These are phyloP conservation scores for Auriscalpium microsporum DNA, from an alignment of 768 basidiomycete genomes.

Conservation along the genomic window DNA sequence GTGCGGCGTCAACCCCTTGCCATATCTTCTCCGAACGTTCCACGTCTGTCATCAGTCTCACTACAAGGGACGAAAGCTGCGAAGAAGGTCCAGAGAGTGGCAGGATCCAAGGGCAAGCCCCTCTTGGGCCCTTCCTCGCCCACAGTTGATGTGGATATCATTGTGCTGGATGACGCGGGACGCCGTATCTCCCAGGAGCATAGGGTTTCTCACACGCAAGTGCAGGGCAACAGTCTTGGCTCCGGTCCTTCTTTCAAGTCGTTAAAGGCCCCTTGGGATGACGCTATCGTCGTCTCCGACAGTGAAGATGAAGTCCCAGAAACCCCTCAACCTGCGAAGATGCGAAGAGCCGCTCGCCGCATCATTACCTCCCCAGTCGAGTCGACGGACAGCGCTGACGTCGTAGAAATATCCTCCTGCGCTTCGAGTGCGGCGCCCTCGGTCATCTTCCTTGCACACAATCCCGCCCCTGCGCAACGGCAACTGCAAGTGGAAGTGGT, in stretches of 20 bases:
- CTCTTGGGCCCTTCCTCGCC: conserved; percentile 33
- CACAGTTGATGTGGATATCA: conserved; percentile 57
- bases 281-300: conserved; percentile 8
- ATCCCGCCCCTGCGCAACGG: background rate
- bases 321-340: conserved; percentile 8
- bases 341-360: conserved; percentile 11
- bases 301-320: conserved; percentile 17
- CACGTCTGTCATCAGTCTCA: conserved; percentile 29
- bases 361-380: conserved; percentile 37
- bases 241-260: background rate
- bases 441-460: background rate
- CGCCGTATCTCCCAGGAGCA: conserved; percentile 50
- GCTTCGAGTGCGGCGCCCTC: background rate
- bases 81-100: conserved; percentile 16
- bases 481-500: conserved; percentile 28
- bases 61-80: conserved; percentile 20
- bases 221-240: conserved; percentile 27
- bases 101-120: conserved; percentile 9
- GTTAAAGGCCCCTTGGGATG: background rate
- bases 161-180: conserved; percentile 55
- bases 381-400: conserved; percentile 17
- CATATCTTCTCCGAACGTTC: conserved; percentile 29
- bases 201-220: conserved; percentile 42
- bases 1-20: conserved; percentile 32
- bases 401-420: background rate